Base-by-base conservation (phyloP, 805 yeast species). In the Wickerhamomyces strasburgensis region DNA sequence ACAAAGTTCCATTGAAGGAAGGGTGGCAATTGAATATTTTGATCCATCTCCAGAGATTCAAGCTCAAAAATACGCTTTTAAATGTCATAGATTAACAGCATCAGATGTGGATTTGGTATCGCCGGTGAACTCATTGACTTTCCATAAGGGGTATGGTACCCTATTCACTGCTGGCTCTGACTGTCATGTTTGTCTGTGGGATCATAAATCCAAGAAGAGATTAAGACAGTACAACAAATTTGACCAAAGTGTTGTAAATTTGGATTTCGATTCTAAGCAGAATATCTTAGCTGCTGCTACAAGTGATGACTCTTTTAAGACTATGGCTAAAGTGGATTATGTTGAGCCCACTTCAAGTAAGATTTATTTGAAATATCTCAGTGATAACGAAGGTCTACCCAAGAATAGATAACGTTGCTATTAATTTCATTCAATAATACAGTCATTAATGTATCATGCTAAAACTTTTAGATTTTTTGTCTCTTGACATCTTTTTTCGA, bases 151-250 rank as follows among this genome's bases (percentile, higher is more conserved):
- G 14, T 75, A 73, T 54, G 84, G 86, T 14, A 84, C 94, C 1
- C 74, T 90, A 51, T 76, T 79, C 40, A 89, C 97, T 2, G 95
- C 94, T 2, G 97, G 98, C 1, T 73, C 93, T 2, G 98, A 90
- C 61, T 95, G 96, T 9, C 72, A 84, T 30, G 82, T 88, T 51
- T 79, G 86, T 49, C 72, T 82, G 56, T 90, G 98, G 98, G 96
- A 88, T 56, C 79, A 86, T 56, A 83, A 78, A 41, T 75, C 89
- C 19, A 75, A 79, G 54, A 87, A 83, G 54, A 73, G 96, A 45
- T 70, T 89, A 37, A 79, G 80, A 58, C 83, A 79, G 38, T 78
- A 76, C 60, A 80, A 88, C 0, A 67, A 71, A 23, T 52, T 68
- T 14, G 70, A 66, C 2, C 59, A 58, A n/a, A 63, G 73, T 26